Base-by-base conservation (phyloP, 1,284 basidiomycete genomes). In the Leccinum griseonigrum region DNA sequence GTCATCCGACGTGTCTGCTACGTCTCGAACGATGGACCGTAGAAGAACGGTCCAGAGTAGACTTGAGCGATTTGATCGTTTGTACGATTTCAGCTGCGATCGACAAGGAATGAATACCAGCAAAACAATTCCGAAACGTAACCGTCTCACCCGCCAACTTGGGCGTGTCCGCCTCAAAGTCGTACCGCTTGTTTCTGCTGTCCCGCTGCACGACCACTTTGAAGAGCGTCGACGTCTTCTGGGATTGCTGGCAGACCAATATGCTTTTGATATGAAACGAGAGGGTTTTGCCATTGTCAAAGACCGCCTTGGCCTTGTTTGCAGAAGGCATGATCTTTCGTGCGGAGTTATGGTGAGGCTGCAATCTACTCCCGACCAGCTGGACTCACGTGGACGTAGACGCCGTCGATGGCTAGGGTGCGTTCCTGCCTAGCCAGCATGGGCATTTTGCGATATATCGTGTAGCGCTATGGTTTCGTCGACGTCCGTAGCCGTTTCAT, bases 211-310 rank as follows among this genome's bases (percentile, higher is more conserved):
- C 88, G 48, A 91, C 81, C 28, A 94, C 78, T 79, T 97, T 97
- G 84, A 99, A 97, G 28, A 86, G 85, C 3, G 88, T 84, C 22
- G 89, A 87, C 4, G 87, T 85, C 73, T 96, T 93, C 52, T 87
- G 85, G 1, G 90, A 91, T 69, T 95, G 88, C 67, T 93, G 92
- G 73, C 92, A 94, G 36, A 87, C 85, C 16, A 87, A 84, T 46
- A 99, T 88, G 63, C 88, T 89, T 69, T 92, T 92, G 71, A 98
- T 90, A 73, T 98, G 95, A 76, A 95, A 97, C 0, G 94, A 95
- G 0, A 91, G 85, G 1, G 95, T 97, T 73, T 93, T 93, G 66
- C 90, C 91, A 66, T 83, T 92, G 69, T 95, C 93, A 70, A 95
- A 94, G 32, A 95, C 91, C 2, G 86, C 89, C 67, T 89, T 88